A percentile compares a stretch with the other conserved stretches of the same genome.
Evolutionary conservation across 345 rosid species (phyloP).

Genomic region (Theobroma cacao): DNA sequence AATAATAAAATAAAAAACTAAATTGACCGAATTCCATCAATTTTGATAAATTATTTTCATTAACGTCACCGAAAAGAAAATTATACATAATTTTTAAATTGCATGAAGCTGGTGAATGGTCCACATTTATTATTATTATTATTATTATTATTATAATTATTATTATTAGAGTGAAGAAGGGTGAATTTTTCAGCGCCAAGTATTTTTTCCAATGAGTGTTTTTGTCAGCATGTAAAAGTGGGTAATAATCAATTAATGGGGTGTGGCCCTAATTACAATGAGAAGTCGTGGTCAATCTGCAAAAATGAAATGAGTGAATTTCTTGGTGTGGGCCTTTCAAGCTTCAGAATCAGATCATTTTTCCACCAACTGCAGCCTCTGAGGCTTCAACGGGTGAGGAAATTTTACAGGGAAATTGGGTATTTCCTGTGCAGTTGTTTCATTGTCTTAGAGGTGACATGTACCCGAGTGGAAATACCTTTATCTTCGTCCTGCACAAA

Average conservation of each 20-base stretch:
- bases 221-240: conserved; percentile 4
- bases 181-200: conserved; percentile 1
- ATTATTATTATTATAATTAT: no score
- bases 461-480: no score
- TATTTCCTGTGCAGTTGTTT: no score
- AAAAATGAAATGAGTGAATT: conserved; percentile 1
- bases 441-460: not conserved
- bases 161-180: not conserved
- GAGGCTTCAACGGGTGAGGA: no score
- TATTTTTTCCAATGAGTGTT: not conserved
- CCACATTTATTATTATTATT: not conserved
- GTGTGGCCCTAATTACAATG: conserved; percentile 10
- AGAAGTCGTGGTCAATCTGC: not conserved
- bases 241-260: not conserved
- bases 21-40: no score
- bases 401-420: not conserved
- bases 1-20: no score
- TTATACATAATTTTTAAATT: not conserved
- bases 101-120: not conserved
- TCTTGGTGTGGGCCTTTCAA: not conserved
- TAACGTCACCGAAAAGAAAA: not conserved
- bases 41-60: no score
- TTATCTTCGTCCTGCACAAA: no score
- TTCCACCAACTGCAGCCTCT: no score
- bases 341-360: not conserved